A percentile compares a stretch with the other conserved stretches of the same genome.
phyloP scores from a whole-genome alignment of 1,139 yeast genomes.

The Wickerhamiella infanticola region DNA sequence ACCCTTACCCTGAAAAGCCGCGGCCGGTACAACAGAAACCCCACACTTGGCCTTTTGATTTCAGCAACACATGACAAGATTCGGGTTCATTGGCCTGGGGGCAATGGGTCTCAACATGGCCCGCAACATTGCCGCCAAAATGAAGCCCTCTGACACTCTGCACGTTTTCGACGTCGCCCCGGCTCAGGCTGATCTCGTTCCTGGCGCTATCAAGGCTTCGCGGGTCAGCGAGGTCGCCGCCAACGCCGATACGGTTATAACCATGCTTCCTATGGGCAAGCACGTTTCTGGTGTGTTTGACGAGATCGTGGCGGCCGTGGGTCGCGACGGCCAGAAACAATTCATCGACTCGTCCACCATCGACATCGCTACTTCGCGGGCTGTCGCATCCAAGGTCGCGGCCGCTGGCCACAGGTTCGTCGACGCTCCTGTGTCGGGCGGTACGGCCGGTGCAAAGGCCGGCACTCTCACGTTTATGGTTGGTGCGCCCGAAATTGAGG shows the following conservation, averaged over 20 bases:
- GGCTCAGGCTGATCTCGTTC: conserved; percentile 14
- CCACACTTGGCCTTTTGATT: too few species aligned
- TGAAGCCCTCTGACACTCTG: conserved; percentile 29
- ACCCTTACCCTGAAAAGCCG: too few species aligned
- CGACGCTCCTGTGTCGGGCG: conserved; percentile 51
- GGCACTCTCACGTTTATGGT: conserved; percentile 46
- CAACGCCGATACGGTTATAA: conserved; percentile 27
- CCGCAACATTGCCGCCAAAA: conserved; percentile 33
- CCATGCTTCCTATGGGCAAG: conserved; percentile 47
- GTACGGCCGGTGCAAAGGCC: conserved; percentile 43
- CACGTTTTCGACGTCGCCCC: conserved; percentile 33
- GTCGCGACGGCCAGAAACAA: conserved; percentile 21
- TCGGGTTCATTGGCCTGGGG: conserved; percentile 43
- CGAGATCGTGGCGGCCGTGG: conserved; percentile 35
- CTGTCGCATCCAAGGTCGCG: conserved; percentile 18
- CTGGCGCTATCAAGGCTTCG: conserved; percentile 11
- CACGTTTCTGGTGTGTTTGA: conserved; percentile 35
- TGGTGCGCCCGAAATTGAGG: conserved; percentile 20
- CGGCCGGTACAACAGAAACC: too few species aligned
- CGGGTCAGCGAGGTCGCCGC: conserved; percentile 29
- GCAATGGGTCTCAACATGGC: conserved; percentile 50
- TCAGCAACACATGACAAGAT: background rate
- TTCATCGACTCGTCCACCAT: conserved; percentile 38
- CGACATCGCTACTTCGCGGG: conserved; percentile 36
- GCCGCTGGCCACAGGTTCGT: conserved; percentile 25